Percentiles rank a stretch among this genome's conserved stretches.
Evolutionary conservation across 108 stramenopile genomes (phyloP).

Genomic region (Aurantiochytrium sp.): DNA sequence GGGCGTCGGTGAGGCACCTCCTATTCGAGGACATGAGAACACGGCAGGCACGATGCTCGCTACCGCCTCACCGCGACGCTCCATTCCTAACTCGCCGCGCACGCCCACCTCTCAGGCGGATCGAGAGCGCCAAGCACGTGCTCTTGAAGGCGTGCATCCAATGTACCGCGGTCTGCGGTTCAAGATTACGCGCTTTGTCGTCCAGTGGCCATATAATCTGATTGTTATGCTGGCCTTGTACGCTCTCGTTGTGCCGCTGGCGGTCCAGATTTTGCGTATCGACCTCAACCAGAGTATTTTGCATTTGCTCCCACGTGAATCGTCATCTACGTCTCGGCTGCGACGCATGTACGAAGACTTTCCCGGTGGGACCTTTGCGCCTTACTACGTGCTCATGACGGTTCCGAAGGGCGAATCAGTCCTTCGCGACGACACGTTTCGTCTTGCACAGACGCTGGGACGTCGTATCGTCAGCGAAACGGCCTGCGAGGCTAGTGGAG

Average conservation of each 20-base stretch:
- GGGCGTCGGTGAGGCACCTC: no score
- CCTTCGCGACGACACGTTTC: not conserved
- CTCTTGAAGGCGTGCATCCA: not conserved
- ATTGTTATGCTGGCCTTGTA: not conserved
- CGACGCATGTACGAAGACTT: not conserved
- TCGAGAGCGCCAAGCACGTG: not conserved
- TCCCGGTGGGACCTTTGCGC: slow-evolving; percentile 5
- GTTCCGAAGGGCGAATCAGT: not conserved
- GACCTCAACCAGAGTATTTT: not conserved
- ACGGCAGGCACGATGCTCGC: no score
- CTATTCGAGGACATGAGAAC: no score
- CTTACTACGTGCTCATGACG: not conserved
- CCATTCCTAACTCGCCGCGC: no score
- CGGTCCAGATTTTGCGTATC: not conserved
- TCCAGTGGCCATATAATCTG: not conserved
- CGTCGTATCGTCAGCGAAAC: not conserved
- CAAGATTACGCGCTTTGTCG: not conserved
- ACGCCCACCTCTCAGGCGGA: not conserved
- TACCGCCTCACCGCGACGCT: no score
- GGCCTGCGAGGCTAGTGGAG: not conserved
- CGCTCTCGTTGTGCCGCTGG: not conserved
- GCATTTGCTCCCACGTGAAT: not conserved
- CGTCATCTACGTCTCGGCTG: not conserved
- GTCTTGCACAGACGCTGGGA: not conserved
- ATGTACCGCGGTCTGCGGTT: not conserved